Base-by-base conservation (phyloP, 148 eudicot genomes). In the Selenicereus undatus region DNA sequence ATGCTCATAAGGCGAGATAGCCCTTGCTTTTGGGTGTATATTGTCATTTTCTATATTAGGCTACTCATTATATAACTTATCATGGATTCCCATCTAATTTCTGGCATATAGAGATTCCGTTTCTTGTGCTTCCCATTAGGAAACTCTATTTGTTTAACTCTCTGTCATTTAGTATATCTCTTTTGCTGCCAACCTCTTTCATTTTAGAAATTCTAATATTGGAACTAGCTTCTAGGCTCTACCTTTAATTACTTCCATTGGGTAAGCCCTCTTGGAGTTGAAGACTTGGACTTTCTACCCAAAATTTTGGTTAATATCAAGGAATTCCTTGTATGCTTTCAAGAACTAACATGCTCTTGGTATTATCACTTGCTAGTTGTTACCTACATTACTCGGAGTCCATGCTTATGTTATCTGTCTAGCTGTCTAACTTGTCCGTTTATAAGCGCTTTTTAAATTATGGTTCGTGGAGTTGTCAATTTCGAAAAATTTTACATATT, bases 171-270 rank as follows among this genome's bases (percentile, higher is more conserved):
- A 27, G 60, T 65, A 79, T 71, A n/a, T 24, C 72, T 14, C 26
- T 48, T 64, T 74, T 75, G 60, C 24, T 73, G 54, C 54, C 66
- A 70, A 32, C 66, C 29, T 56, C 32, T 54, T 54, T 36, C n/a
- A 79, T 26, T 56, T 42, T 11, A 11, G 36, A 36, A 43, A 20
- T n/a, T n/a, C 71, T 39, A 42, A 71, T 71, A 72, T 72, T 80
- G 76, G 76, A 60, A 80, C 76, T 79, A 56, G 82, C 54, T 79
- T 79, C 70, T 56, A 71, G 82, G 76, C 27, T 80, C 76, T 52
- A 71, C 36, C 76, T 72, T 73, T 32, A 32, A 32, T 32, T 32
- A 73, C 76, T 80, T 54, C 5, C 29, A 30, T 60, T 79, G 66
- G 43, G 29, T 78, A 12, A 26, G 51, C 65, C 17, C 65, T 79